Base-by-base conservation (phyloP, 2,329 filamentous ascomycete species). In the Talaromyces sp. region DNA sequence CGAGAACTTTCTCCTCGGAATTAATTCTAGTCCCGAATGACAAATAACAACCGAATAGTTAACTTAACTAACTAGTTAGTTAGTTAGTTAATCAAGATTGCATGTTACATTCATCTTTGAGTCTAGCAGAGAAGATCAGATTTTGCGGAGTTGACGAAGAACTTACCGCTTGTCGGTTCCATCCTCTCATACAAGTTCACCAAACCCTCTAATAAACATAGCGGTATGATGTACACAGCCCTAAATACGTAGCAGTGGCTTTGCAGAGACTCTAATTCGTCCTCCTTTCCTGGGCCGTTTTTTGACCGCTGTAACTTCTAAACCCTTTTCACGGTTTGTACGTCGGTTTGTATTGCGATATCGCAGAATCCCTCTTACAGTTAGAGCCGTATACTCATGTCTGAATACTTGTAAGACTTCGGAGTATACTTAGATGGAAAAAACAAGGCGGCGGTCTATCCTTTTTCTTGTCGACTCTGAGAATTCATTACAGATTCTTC, bases 141-240 rank as follows among this genome's bases (percentile, higher is more conserved):
- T 48, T 13, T 7, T 35, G n/a, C 45, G 45, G 45, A 35, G 9
- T 48, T 48, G n/a, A 21, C 17, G 45, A 48, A 48, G 15, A 35
- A 13, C 45, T 48, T 48, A 48, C 45, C 45, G 45, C 45, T 48
- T 21, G 28, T 33, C 28, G 45, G 45, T 25, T 33, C 10, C 5
- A 48, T 33, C 10, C n/a, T 35, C n/a, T 6, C 45, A 48, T 48
- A 48, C 45, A 48, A 48, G 17, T 33, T 17, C 45, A 35, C 45
- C 13, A 33, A 48, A n/a, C 10, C 17, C n/a, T 25, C 10, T 48
- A 48, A 19, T 10, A 48, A 33, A 48, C 45, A 33, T 35, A 35
- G 45, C 28, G 45, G 45, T 48, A 48, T 48, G n/a, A 28, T 46
- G 31, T n/a, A 46, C 41, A 46, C 25, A 46, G 41, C 41, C 43